Conservation (phyloP, 2,329 filamentous ascomycete species). For the Akanthomyces uredinophilus region DNA sequence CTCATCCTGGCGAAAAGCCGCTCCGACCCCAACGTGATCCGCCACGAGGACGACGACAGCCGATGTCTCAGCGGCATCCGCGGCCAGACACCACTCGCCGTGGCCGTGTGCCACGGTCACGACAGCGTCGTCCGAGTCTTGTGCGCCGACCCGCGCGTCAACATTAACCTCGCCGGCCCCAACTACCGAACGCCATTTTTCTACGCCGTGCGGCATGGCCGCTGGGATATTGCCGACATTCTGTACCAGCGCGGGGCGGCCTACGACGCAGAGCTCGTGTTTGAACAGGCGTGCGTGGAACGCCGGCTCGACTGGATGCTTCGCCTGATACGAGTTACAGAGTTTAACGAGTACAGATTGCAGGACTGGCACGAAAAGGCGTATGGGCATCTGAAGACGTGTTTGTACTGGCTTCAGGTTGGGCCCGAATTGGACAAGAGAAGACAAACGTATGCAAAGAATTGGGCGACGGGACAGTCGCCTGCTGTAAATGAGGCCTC, state of each 20-base stretch:
- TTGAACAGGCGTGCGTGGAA: background rate
- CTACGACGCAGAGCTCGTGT: background rate
- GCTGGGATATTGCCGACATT: background rate
- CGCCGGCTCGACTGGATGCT: background rate
- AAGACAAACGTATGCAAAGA: too few relatives aligned
- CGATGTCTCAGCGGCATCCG: background rate
- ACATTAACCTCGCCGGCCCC: background rate
- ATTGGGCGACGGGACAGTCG: too few relatives aligned
- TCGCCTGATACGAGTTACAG: background rate
- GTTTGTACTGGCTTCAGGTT: background rate
- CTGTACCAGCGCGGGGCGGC: background rate
- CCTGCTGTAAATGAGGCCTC: too few relatives aligned
- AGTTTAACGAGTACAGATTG: background rate
- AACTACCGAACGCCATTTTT: background rate
- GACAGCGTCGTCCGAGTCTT: background rate
- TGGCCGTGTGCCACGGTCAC: background rate
- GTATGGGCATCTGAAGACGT: background rate
- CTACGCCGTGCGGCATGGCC: background rate
- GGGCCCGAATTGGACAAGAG: background rate
- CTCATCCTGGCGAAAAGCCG: background rate
- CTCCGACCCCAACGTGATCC: background rate
- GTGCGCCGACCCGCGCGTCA: background rate
- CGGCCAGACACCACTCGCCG: background rate
- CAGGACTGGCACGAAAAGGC: background rate
- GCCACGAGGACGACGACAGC: background rate